Evolutionary conservation across 2,329 filamentous ascomycete genomes (phyloP), one percentile per base, ranked within the genome.

Genomic region (Sporothrix schenckii): DNA sequence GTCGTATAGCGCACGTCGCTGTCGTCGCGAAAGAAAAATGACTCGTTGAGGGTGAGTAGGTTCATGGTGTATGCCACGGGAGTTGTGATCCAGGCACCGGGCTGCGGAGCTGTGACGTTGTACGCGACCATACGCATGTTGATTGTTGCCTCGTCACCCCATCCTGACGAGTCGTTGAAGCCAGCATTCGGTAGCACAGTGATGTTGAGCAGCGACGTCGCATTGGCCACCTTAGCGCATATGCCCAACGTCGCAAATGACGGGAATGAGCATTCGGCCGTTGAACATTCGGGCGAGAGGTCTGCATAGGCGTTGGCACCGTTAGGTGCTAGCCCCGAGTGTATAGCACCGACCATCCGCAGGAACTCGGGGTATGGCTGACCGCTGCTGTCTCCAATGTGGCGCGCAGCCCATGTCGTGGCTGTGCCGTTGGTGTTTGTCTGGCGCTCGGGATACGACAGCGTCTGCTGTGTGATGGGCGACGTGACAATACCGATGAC

Each of bases 381-480:
- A 14, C 60, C n/a, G 27, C 67, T 63, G 44, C 67, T 53, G 44
- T 69, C 54, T 34, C 44, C 44, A 27, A 63, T 69, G 54, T 69
- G 67, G 7, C 67, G 54, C 6, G 56, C 41, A 16, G 67, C 63
- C 30, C 30, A 34, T 3, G 61, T 54, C 5, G 19, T 68, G 44
- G 53, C 69, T 5, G 63, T 44, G 30, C 63, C 44, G 19, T 27
- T 50, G 13, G 63, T n/a, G 39, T 41, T 44, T n/a, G 65, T 52
- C 14, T 60, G 68, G 2, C 73, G 73, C 6, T 72, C 73, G 9
- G 72, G 73, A 16, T 58, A 56, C 19, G 54, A 58, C 27, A 58
- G 30, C 4, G 54, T 39, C 19, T 58, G 54, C 54, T 58, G 54
- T 30, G 54, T 58, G 54, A 58, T 58, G 4, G 54, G 54, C 5